phyloP scores from a whole-genome alignment of 441 rosid genomes.

The Gossypium trilobum region DNA sequence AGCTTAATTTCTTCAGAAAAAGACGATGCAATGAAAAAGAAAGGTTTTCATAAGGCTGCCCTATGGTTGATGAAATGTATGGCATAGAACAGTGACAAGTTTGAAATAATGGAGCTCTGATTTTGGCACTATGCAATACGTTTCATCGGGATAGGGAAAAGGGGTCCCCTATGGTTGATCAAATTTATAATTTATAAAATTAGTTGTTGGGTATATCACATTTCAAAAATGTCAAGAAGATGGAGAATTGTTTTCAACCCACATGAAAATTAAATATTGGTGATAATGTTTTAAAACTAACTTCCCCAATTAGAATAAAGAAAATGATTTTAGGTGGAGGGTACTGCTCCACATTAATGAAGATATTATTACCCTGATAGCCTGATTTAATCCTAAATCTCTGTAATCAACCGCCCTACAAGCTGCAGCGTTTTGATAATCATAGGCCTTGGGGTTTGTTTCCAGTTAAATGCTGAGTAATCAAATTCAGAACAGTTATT shows the following conservation, averaged over 20 bases:
- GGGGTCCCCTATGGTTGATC: not conserved
- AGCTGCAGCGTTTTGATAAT: not conserved
- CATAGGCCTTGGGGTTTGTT: not conserved
- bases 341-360: not conserved
- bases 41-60: not conserved
- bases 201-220: not conserved
- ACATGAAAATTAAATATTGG: not conserved
- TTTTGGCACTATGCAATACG: constrained; percentile 1
- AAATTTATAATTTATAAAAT: not conserved
- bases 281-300: not conserved
- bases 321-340: not conserved
- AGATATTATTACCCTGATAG: not conserved
- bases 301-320: not conserved
- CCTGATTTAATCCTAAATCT: not conserved
- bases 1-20: not conserved
- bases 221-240: not conserved
- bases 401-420: not conserved
- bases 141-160: not conserved
- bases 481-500: too few species aligned
- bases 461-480: not conserved
- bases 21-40: not conserved
- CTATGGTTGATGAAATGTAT: too few species aligned
- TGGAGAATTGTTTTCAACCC: not conserved
- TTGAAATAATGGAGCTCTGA: constrained; percentile 13
- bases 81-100: not conserved